These are phyloP conservation scores for Pichia nakasei DNA, from an alignment of 805 yeast genomes.

Conservation along the genomic window DNA sequence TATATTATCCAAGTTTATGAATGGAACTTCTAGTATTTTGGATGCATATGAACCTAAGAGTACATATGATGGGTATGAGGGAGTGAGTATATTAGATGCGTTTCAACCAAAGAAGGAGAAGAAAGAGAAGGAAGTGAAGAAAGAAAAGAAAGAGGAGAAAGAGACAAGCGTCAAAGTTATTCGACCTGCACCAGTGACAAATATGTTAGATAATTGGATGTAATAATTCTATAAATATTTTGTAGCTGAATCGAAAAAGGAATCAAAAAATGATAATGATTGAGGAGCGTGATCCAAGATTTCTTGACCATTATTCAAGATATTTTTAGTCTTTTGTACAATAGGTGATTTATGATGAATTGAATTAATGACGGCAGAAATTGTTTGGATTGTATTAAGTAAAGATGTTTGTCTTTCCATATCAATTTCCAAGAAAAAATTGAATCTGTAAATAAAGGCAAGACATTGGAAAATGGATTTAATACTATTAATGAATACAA, in stretches of 20 bases:
- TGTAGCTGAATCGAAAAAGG: constrained; percentile 12
- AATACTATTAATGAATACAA: constrained; percentile 20
- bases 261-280: constrained; percentile 17
- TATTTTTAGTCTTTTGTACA: constrained; percentile 11
- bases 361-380: constrained; percentile 2
- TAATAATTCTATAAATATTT: neutral
- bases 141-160: too few species aligned
- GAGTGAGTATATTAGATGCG: constrained; percentile 1
- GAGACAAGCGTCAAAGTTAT: too few species aligned
- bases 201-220: constrained; percentile 57
- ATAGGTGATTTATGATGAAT: constrained; percentile 10
- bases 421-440: constrained; percentile 10
- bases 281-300: constrained; percentile 15
- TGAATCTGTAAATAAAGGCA: constrained; percentile 17
- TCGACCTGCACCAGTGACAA: constrained; percentile 62
- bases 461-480: constrained; percentile 23
- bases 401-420: constrained; percentile 4
- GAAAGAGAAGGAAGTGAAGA: too few species aligned
- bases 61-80: too few species aligned
- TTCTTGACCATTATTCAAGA: constrained; percentile 15
- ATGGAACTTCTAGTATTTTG: neutral
- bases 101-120: neutral
- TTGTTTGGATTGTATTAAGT: constrained; percentile 6
- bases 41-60: too few species aligned
- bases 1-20: constrained; percentile 11